Evolutionary conservation across 352 stramenopile species (phyloP).

Genomic region (Globisporangium megalacanthum): DNA sequence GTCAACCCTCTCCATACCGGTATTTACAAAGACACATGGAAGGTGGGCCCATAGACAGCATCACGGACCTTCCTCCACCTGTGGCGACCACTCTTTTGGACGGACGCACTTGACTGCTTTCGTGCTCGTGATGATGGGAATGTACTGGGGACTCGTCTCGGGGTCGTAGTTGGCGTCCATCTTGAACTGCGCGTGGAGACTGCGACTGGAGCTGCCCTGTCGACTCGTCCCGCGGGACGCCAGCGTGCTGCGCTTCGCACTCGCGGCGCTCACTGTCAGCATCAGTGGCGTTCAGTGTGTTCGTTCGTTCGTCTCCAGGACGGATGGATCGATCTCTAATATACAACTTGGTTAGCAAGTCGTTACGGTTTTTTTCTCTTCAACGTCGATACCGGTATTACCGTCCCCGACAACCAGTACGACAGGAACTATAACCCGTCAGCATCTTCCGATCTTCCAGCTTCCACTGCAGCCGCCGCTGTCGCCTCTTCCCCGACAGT

Average conservation of each 20-base stretch:
- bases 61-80: slow-evolving; percentile 52
- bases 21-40: too few species aligned
- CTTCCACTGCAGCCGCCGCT: too few species aligned
- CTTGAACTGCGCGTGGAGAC: slow-evolving; percentile 34
- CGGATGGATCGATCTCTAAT: too few species aligned
- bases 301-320: neutral
- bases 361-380: too few species aligned
- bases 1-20: too few species aligned
- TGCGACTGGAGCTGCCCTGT: slow-evolving; percentile 9
- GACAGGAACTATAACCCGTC: too few species aligned
- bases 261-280: slow-evolving; percentile 29
- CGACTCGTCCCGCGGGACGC: slow-evolving; percentile 33
- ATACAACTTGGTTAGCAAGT: too few species aligned
- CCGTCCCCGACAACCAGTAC: too few species aligned
- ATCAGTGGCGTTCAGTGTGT: slow-evolving; percentile 1
- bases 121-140: slow-evolving; percentile 37
- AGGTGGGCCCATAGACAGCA: neutral
- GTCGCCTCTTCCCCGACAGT: neutral
- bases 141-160: slow-evolving; percentile 17
- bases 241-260: slow-evolving; percentile 24
- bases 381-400: too few species aligned
- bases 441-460: too few species aligned
- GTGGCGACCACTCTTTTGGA: slow-evolving; percentile 60
- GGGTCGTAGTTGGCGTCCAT: slow-evolving; percentile 45
- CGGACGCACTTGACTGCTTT: slow-evolving; percentile 61